Evolutionary conservation across 441 rosid genomes (phyloP).

Genomic region (Populus trichocarpa): DNA sequence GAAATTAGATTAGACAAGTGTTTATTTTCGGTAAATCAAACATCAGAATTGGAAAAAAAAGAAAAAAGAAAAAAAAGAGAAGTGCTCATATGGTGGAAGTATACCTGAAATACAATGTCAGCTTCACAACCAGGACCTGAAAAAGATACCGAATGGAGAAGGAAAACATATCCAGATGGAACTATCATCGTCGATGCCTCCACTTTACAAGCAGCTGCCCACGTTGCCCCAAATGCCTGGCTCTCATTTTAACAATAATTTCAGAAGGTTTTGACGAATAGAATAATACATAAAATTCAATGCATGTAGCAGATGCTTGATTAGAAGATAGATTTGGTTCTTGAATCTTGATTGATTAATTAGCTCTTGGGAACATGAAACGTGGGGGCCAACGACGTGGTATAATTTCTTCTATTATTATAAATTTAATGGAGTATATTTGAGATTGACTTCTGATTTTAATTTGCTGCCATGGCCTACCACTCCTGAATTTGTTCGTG

Average conservation of each 20-base stretch:
- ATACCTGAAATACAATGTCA: slow-evolving; percentile 79
- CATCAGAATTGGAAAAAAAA: neutral
- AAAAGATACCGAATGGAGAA: slow-evolving; percentile 67
- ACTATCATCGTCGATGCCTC: slow-evolving; percentile 58
- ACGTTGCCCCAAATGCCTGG: slow-evolving; percentile 81
- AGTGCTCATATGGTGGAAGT: neutral
- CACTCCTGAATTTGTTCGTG: too few relatives aligned
- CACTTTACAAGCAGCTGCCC: slow-evolving; percentile 80
- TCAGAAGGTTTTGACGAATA: neutral
- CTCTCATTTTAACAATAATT: neutral
- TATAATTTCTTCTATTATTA: too few relatives aligned
- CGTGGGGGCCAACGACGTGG: too few relatives aligned
- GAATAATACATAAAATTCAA: neutral
- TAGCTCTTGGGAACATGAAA: too few relatives aligned
- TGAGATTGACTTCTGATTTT: too few relatives aligned
- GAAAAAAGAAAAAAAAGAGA: neutral
- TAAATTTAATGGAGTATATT: too few relatives aligned
- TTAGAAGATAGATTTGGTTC: too few relatives aligned
- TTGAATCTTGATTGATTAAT: too few relatives aligned
- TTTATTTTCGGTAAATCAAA: neutral
- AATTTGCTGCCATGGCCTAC: too few relatives aligned
- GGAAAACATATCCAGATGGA: slow-evolving; percentile 50
- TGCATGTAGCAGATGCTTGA: neutral
- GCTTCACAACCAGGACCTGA: slow-evolving; percentile 72
- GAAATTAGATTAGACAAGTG: neutral